Base-by-base conservation (phyloP, 1,139 yeast genomes). In the Magnusiomyces magnusii region DNA sequence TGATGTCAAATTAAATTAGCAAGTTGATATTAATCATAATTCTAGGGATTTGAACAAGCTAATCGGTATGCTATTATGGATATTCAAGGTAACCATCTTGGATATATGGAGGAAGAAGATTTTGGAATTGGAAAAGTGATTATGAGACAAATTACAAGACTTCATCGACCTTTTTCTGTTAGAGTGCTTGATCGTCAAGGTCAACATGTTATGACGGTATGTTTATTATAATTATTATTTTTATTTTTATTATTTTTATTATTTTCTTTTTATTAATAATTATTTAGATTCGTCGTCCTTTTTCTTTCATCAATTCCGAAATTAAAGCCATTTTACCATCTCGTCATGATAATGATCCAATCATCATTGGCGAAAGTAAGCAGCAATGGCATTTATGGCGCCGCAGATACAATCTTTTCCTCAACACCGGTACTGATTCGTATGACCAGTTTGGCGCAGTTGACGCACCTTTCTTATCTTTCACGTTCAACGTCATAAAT, bases 381-480 rank as follows among this genome's bases (percentile, higher is more conserved):
- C 98, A 93, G 72, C 85, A 87, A 65, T 93, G 97, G 97, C 98
- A 92, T 74, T 76, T 86, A 56, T 91, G 96, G 96, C 81, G 98
- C 69, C 78, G 98, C 60, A 76, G 85, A 57, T 93, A 93, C 71
- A 89, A 91, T 68, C 75, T 93, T 64, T 93, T 87, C 62, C 58
- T 69, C 42, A 61, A 65, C 50, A 36, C 58, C 39, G 58, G 64
- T 31, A 54, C 64, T 15, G 78, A 79, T 27, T 78, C 76, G 36
- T 85, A 78, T 69, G 78, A 79, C 39, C 95, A 88, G 70, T 93
- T 84, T 75, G 98, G 97, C 24, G 80, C 78, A 17, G 85, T 93
- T 53, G 97, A 93, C 73, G 85, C 97, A 0, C 95, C 95, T 1
- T 86, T 92, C 62, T 75, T 93, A 57, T 80, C 96, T 10, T 93